Base-by-base conservation (phyloP, 441 rosid species). In the Lagerstroemia fauriei region DNA sequence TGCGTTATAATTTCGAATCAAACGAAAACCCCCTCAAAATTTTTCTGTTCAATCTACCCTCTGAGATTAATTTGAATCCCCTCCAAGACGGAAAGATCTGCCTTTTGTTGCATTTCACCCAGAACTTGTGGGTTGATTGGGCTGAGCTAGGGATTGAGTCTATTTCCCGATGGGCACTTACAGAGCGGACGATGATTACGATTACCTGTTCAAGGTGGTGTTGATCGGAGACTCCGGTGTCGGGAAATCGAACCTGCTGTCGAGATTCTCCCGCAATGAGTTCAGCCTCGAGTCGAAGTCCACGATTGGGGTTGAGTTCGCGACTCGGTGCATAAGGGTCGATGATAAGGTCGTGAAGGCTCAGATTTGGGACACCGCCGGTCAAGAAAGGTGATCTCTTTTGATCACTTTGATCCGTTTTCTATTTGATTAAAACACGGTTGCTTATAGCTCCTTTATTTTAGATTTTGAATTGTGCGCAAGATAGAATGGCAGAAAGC, bases 221-320 rank as follows among this genome's bases (percentile, higher is more conserved):
- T 76, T 73, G 70, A 80, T 80, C 78, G 76, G 78, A 16, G 82
- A 57, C 80, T 61, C 80, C n/a, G 80, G 80, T 9, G 80, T 59
- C 17, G 80, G 80, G 70, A 77, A 77, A 77, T 77, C 80, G 46
- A 77, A 77, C 80, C 80, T 77, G 18, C 56, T 73, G 51, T 80
- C 83, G 24, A 72, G 83, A 38, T 80, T 80, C 77, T 70, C 77
- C 16, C 77, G 77, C 38, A 80, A 80, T 31, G 83, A 80, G 57
- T 80, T 80, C 77, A 73, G 83, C 77, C 76, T 80, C 70, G 77
- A 80, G 51, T 80, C 83, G 16, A 80, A 80, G 51, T 80, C 83
- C 71, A 80, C 83, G 70, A 80, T 80, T 47, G 83, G 83, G 53
- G 83, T 80, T 32, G 83, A 80, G 69, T 80, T 80, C 44, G 83